Evolutionary conservation across 192 early-diverging fungal species (phyloP).

Genomic region (Helicostylum pulchrum): DNA sequence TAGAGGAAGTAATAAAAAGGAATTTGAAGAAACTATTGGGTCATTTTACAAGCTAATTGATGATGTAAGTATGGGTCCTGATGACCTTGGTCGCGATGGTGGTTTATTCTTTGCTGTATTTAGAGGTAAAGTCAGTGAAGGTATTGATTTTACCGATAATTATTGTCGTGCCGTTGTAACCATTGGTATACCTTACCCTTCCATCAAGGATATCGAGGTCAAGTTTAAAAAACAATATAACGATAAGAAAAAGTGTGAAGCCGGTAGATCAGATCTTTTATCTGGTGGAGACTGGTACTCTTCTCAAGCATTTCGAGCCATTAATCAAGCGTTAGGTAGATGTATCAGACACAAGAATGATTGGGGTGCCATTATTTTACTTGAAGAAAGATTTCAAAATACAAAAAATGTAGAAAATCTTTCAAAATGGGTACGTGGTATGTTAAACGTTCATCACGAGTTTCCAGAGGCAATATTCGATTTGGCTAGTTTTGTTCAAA

Average conservation of each 20-base stretch:
- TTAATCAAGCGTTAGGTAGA: constrained; percentile 39
- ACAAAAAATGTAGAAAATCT: constrained; percentile 45
- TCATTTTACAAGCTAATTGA: constrained; percentile 19
- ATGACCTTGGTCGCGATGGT: constrained; percentile 30
- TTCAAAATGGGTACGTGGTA: constrained; percentile 62
- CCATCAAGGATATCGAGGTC: constrained; percentile 53
- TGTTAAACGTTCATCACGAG: too few species aligned
- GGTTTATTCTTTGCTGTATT: constrained; percentile 67
- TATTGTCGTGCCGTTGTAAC: constrained; percentile 64
- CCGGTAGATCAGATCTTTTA: neutral
- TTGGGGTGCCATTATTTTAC: constrained; percentile 64
- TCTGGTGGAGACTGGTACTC: constrained; percentile 27
- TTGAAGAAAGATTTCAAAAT: constrained; percentile 52
- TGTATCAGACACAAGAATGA: constrained; percentile 40
- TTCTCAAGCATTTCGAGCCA: constrained; percentile 31
- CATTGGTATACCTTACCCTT: constrained; percentile 60
- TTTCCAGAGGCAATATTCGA: too few species aligned
- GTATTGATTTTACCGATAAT: constrained; percentile 69
- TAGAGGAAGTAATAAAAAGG: neutral
- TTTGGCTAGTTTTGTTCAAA: too few species aligned
- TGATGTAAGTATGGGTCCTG: neutral
- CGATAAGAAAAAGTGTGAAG: neutral
- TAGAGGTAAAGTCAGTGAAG: constrained; percentile 70
- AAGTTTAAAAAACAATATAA: constrained; percentile 45
- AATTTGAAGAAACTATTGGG: constrained; percentile 27